These are phyloP conservation scores for Ramaria sp. DNA, from an alignment of 768 basidiomycete species.

Conservation along the genomic window DNA sequence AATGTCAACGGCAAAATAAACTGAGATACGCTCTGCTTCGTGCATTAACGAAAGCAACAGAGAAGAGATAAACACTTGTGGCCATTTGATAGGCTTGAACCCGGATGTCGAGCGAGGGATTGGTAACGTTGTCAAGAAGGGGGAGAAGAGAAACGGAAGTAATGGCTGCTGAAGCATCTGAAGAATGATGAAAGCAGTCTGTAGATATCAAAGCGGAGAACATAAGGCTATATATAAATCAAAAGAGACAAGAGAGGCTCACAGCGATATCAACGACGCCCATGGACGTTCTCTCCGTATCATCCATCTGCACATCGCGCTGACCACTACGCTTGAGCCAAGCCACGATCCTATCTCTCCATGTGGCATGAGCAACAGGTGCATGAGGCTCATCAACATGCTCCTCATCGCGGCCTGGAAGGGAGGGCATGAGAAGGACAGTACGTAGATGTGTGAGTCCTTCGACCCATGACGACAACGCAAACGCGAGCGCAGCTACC, in stretches of 20 bases:
- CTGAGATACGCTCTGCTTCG: conserved; percentile 11
- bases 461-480: conserved; percentile 16
- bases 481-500: conserved; percentile 8
- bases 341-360: conserved; percentile 1
- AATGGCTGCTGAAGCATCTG: conserved; percentile 13
- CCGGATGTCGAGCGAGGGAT: conserved; percentile 10
- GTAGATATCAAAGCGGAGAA: neutral
- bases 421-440: conserved; percentile 9
- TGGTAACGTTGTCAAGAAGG: conserved; percentile 13
- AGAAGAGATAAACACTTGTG: conserved; percentile 5
- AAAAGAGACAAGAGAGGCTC: neutral
- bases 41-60: conserved; percentile 10
- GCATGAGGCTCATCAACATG: neutral
- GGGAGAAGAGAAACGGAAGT: conserved; percentile 16
- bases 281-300: conserved; percentile 9
- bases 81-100: conserved; percentile 10
- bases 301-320: conserved; percentile 9
- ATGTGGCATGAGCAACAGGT: neutral
- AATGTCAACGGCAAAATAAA: neutral
- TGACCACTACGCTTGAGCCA: conserved; percentile 6
- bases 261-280: conserved; percentile 9
- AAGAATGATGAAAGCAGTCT: conserved; percentile 13
- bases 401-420: neutral
- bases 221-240: neutral
- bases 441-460: conserved; percentile 13